phyloP scores from a whole-genome alignment of 371 early-diverging fungal genomes.

The Thermomucor indicae-seudaticae region DNA sequence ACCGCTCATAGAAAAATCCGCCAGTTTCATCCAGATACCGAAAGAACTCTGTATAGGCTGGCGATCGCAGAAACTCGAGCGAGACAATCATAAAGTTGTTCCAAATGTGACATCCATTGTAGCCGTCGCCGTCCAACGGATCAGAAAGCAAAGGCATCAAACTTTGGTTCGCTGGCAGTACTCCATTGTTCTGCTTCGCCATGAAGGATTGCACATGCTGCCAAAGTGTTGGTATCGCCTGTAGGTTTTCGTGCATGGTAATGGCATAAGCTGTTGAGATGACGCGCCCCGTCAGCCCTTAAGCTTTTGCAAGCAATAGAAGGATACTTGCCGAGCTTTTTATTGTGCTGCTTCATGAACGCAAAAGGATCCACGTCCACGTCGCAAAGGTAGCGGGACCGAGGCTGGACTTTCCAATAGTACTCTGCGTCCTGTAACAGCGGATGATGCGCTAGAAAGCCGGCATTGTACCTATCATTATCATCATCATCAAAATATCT shows the following conservation, averaged over 20 bases:
- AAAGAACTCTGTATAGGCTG: slow-evolving; percentile 73
- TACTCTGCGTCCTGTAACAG: slow-evolving; percentile 29
- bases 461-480: slow-evolving; percentile 67
- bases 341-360: slow-evolving; percentile 20
- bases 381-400: slow-evolving; percentile 29
- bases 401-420: slow-evolving; percentile 41
- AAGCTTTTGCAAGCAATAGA: no score
- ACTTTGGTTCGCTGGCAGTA: slow-evolving; percentile 11
- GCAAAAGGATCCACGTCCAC: slow-evolving; percentile 30
- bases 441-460: slow-evolving; percentile 72
- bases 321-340: slow-evolving; percentile 59
- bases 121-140: slow-evolving; percentile 41
- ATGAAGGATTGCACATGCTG: slow-evolving; percentile 49
- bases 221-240: slow-evolving; percentile 80
- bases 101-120: slow-evolving; percentile 76
- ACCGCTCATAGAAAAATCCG: slow-evolving; percentile 91
- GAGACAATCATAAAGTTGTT: slow-evolving; percentile 36
- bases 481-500: no score
- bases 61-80: slow-evolving; percentile 24
- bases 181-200: slow-evolving; percentile 22
- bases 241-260: slow-evolving; percentile 65
- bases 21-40: slow-evolving; percentile 72
- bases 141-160: slow-evolving; percentile 27
- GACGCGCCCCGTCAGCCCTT: no score
- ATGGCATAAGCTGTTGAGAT: slow-evolving; percentile 70